A percentile compares a stretch with the other conserved stretches of the same genome.
phyloP scores from a whole-genome alignment of 345 rosid species.

The Syzygium jambos region DNA sequence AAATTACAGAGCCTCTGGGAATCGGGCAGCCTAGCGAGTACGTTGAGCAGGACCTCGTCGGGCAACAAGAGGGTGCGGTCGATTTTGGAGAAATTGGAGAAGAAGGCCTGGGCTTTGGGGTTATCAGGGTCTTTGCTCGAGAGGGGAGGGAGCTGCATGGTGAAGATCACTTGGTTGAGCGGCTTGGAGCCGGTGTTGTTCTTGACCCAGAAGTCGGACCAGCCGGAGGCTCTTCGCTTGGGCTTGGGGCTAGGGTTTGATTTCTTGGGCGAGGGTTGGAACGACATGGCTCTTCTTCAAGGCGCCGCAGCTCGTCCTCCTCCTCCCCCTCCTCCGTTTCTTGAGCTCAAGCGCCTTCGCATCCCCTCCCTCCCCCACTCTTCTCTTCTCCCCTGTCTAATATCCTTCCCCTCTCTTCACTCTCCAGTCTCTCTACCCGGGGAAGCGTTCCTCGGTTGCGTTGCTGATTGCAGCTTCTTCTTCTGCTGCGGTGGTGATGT shows the following conservation, averaged over 20 bases:
- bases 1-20: slow-evolving; percentile 46
- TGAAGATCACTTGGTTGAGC: slow-evolving; percentile 41
- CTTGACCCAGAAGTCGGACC: slow-evolving; percentile 16
- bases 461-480: background rate
- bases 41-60: slow-evolving; percentile 61
- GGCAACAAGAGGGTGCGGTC: slow-evolving; percentile 69
- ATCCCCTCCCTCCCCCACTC: background rate
- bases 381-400: background rate
- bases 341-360: background rate
- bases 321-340: background rate
- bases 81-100: slow-evolving; percentile 27
- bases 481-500: background rate
- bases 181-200: slow-evolving; percentile 20
- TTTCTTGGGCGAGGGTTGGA: slow-evolving; percentile 15
- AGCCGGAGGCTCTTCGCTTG: slow-evolving; percentile 20
- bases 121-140: slow-evolving; percentile 20
- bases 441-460: background rate
- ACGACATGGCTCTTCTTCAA: slow-evolving; percentile 35
- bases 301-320: background rate
- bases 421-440: background rate
- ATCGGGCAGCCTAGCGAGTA: slow-evolving; percentile 46
- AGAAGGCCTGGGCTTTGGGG: slow-evolving; percentile 37
- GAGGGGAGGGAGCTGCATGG: slow-evolving; percentile 46
- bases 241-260: slow-evolving; percentile 28
- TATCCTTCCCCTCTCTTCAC: background rate